Base-by-base conservation (phyloP, 2,329 filamentous ascomycete species). In the Drechslera avenae region DNA sequence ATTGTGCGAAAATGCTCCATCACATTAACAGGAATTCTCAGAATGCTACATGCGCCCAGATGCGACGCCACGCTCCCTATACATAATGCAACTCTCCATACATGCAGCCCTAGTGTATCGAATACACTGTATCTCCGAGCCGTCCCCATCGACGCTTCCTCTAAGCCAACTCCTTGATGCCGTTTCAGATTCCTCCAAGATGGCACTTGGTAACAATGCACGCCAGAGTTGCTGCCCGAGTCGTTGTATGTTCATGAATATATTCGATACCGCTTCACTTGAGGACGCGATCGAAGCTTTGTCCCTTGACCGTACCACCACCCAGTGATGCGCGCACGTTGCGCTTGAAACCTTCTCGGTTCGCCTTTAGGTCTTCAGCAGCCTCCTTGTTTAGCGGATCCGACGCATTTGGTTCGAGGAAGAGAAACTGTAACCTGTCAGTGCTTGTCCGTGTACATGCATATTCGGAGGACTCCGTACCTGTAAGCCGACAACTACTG, bases 351-450 rank as follows among this genome's bases (percentile, higher is more conserved):
- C 81, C 84, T 46, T 97, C 94, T 31, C 91, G 80, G 74, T 94
- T 96, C 39, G 81, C 81, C 66, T 93, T 86, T 63, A 99, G 79
- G 70, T 97, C 94, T 55, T 97, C 91, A 3, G 94, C 94, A 0
- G 94, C 94, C 68, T 97, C 93, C 80, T 99, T 97, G 77, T 99
- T 99, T 54, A 99, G 79, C n/a, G 94, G 94, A 71, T 99, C 94
- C 40, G 89, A 92, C 8, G 94, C 91, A 71, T 99, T 99, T 14
- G 94, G 94, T 74, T 99, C 94, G 56, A 97, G 86, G 82, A 99
- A 99, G 43, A 99, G 82, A 72, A 97, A 97, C 88, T 96, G 74
- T 39, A 7, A 28, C 9, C 32, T 17, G 28, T 60, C 19, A 58
- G 49, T 17, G 4, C 14, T 16, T 44, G 36, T 32, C 30, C 30